Evolutionary conservation across 345 rosid genomes (phyloP).

Genomic region (Pugionium cornutum): DNA sequence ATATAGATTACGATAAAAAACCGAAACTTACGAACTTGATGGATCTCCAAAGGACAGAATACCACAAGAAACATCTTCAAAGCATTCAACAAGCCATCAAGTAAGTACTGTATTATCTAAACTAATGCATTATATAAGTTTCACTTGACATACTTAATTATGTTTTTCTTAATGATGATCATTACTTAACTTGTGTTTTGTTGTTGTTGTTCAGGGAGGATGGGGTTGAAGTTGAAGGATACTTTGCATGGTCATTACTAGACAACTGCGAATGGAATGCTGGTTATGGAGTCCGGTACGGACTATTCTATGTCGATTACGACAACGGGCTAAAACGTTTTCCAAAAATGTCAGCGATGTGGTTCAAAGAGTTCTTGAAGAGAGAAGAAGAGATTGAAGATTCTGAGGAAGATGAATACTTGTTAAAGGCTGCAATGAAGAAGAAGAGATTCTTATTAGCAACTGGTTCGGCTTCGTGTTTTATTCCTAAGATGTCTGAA

Average conservation of each 20-base stretch:
- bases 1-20: constrained; percentile 34
- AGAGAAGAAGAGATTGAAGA: constrained; percentile 39
- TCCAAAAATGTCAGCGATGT: constrained; percentile 59
- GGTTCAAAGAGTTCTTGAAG: constrained; percentile 62
- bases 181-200: neutral
- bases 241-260: constrained; percentile 62
- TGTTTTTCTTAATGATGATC: constrained; percentile 13
- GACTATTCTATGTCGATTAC: constrained; percentile 55
- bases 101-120: constrained; percentile 16
- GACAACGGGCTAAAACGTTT: constrained; percentile 56
- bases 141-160: no score
- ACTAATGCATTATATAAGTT: no score
- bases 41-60: constrained; percentile 43
- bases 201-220: constrained; percentile 39
- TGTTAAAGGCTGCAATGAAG: constrained; percentile 29
- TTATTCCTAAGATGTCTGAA: constrained; percentile 42
- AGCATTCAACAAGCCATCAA: constrained; percentile 40
- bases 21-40: constrained; percentile 40
- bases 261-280: constrained; percentile 65
- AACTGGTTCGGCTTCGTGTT: constrained; percentile 36
- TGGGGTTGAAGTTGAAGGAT: constrained; percentile 56
- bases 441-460: constrained; percentile 37
- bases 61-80: constrained; percentile 46
- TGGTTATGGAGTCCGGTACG: constrained; percentile 57
- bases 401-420: constrained; percentile 30